Evolutionary conservation across 1,284 basidiomycete genomes (phyloP).

Genomic region (Amanita bisporigera): DNA sequence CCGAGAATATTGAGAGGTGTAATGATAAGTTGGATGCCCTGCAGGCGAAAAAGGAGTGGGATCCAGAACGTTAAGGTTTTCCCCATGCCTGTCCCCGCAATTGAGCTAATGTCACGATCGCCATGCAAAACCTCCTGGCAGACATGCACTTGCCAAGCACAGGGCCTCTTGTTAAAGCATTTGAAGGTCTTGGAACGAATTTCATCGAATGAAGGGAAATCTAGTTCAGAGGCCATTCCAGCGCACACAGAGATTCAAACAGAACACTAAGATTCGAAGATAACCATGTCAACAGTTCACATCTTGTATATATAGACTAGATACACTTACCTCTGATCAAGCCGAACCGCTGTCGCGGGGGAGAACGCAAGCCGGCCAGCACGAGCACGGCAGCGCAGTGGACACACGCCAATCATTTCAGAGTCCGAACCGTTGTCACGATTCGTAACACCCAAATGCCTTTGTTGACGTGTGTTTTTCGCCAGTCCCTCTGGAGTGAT

Average conservation of each 20-base stretch:
- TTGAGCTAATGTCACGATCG: not conserved
- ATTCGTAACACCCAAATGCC: not conserved
- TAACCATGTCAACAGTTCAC: not conserved
- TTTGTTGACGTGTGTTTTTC: not conserved
- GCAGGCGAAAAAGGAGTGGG: not conserved
- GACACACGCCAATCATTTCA: not conserved
- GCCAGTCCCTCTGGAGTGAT: too few species aligned
- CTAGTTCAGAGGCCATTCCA: not conserved
- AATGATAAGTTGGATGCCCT: not conserved
- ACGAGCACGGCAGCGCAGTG: not conserved
- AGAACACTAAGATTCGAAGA: not conserved
- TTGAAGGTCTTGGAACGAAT: not conserved
- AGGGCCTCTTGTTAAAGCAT: not conserved
- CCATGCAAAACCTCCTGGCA: not conserved
- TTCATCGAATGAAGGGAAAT: not conserved
- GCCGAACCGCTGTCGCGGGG: not conserved
- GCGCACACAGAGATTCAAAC: not conserved
- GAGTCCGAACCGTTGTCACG: conserved; percentile 1
- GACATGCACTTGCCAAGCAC: conserved; percentile 1
- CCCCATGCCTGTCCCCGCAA: too few species aligned
- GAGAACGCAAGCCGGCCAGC: not conserved
- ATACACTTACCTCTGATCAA: not conserved
- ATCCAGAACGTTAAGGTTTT: not conserved
- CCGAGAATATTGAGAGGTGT: conserved; percentile 1
- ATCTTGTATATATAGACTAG: not conserved